Evolutionary conservation across 2,329 filamentous ascomycete species (phyloP).

Genomic region (Ophiostoma himal-ulmi): DNA sequence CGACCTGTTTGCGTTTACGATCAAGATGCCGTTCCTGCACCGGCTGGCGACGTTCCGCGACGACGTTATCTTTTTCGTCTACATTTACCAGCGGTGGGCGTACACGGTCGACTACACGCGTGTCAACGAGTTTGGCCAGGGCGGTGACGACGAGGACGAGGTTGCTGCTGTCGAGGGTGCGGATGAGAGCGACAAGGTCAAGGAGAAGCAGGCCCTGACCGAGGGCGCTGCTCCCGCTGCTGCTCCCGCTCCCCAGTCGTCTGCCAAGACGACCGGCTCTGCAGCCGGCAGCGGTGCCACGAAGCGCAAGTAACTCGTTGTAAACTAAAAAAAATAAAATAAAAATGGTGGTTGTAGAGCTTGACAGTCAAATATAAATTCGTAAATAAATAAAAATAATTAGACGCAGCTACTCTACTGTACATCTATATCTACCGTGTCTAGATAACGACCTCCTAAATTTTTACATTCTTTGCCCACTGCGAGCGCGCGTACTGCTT

Average conservation of each 20-base stretch:
- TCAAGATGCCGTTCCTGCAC: constrained; percentile 97
- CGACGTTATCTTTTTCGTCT: constrained; percentile 97
- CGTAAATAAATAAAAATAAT: neutral
- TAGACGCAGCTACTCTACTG: neutral
- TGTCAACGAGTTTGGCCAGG: constrained; percentile 97
- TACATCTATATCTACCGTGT: neutral
- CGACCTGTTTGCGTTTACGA: constrained; percentile 96
- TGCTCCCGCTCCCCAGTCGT: constrained; percentile 38
- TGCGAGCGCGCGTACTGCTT: constrained; percentile 53
- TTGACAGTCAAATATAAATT: neutral
- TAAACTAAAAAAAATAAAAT: neutral
- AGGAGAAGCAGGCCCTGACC: constrained; percentile 34
- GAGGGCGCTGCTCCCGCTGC: constrained; percentile 25
- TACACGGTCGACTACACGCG: constrained; percentile 89
- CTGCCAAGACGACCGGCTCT: constrained; percentile 38
- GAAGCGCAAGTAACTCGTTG: constrained; percentile 40
- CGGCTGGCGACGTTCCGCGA: constrained; percentile 87
- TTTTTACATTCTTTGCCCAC: constrained; percentile 22
- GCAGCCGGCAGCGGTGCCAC: constrained; percentile 42
- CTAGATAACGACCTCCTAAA: constrained; percentile 15
- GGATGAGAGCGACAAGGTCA: constrained; percentile 28
- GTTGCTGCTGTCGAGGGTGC: constrained; percentile 45
- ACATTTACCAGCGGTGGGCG: constrained; percentile 87
- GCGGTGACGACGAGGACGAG: constrained; percentile 70
- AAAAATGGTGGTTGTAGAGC: no score